A percentile compares a stretch with the other conserved stretches of the same genome.
phyloP scores from a whole-genome alignment of 257 asterid genomes.

The Datura wrightii region DNA sequence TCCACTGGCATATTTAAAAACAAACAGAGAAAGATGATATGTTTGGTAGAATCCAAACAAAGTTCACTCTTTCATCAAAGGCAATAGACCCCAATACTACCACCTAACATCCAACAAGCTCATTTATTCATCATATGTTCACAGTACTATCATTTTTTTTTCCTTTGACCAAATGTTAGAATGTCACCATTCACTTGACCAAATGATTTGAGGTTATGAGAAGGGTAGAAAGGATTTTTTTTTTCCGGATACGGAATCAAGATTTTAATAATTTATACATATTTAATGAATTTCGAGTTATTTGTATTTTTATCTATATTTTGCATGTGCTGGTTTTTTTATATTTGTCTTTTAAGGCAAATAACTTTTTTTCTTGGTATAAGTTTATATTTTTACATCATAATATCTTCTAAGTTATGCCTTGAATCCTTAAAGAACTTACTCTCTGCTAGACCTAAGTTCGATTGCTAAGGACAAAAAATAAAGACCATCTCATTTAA shows the following conservation, averaged over 20 bases:
- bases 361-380: no score
- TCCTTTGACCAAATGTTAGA: not conserved
- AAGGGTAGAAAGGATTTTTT: not conserved
- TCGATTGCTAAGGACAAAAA: no score
- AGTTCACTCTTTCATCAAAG: not conserved
- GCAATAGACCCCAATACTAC: slow-evolving; percentile 18
- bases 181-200: slow-evolving; percentile 8
- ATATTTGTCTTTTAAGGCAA: no score
- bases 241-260: not conserved
- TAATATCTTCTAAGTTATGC: no score
- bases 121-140: not conserved
- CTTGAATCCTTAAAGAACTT: no score
- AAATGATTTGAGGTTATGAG: not conserved
- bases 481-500: no score
- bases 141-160: not conserved
- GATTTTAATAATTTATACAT: not conserved
- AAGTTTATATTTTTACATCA: no score
- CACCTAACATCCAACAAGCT: slow-evolving; percentile 29
- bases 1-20: not conserved
- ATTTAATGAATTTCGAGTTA: no score
- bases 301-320: no score
- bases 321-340: no score
- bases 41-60: slow-evolving; percentile 28
- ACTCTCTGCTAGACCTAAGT: no score
- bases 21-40: not conserved